Conservation (phyloP, 2,329 filamentous ascomycete genomes). For the Penicillium rolfsii region DNA sequence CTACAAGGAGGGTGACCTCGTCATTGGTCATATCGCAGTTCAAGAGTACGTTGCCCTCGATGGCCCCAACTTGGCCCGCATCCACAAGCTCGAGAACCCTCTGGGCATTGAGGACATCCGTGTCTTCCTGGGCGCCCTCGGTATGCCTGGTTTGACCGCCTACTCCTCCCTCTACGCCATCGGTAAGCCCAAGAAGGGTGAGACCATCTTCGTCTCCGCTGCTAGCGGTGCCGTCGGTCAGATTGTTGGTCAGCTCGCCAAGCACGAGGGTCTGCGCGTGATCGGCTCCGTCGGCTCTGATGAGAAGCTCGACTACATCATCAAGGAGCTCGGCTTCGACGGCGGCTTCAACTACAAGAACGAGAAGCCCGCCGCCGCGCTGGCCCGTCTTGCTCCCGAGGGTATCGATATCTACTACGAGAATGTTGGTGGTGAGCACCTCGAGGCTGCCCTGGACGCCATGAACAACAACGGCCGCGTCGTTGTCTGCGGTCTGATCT, state of each 20-base stretch:
- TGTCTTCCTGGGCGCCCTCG: constrained; percentile 74
- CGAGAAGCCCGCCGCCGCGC: constrained; percentile 69
- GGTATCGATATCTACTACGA: constrained; percentile 85
- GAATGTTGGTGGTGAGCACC: constrained; percentile 75
- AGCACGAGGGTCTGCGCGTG: constrained; percentile 76
- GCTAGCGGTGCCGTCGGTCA: constrained; percentile 82
- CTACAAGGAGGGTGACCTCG: constrained; percentile 69
- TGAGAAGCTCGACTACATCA: constrained; percentile 77
- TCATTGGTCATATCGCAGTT: constrained; percentile 61
- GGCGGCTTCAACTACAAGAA: constrained; percentile 87
- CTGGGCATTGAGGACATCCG: constrained; percentile 52
- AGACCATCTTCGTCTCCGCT: constrained; percentile 80
- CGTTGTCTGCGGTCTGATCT: constrained; percentile 69
- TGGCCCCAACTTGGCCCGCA: constrained; percentile 47
- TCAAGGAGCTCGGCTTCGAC: constrained; percentile 70
- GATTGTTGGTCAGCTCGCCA: constrained; percentile 80
- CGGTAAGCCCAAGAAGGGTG: constrained; percentile 72
- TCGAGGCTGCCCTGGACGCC: constrained; percentile 67
- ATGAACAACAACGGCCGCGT: constrained; percentile 71
- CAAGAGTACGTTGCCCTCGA: constrained; percentile 70
- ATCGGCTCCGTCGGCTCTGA: constrained; percentile 80
- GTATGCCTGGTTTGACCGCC: constrained; percentile 77
- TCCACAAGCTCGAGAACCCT: constrained; percentile 68
- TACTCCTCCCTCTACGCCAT: constrained; percentile 76
- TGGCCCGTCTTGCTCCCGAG: constrained; percentile 71